Base-by-base conservation (phyloP, 2,329 filamentous ascomycete species). In the Beauveria varroae region DNA sequence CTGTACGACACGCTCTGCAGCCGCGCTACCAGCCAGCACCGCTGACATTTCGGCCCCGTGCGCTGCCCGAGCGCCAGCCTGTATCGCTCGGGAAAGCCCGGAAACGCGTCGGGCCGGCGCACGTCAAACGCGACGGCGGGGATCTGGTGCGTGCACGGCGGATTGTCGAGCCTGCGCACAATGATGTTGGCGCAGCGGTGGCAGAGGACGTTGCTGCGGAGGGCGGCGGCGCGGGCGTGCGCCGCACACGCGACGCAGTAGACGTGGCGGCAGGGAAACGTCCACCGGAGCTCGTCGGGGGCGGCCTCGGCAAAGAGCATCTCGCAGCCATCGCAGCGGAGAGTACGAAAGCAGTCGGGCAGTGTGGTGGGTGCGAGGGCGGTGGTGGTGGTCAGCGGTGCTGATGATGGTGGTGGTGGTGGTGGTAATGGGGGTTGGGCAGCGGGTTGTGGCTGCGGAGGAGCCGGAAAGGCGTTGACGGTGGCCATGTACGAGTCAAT, bases 271-370 rank as follows among this genome's bases (percentile, higher is more conserved):
- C 62, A 63, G 20, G 62, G 50, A 8, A 55, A 63, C 20, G 51
- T 57, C 57, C 47, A 60, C n/a, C 62, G 62, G 9, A 40, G 24
- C 37, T 58, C 55, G 44, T 49, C 49, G 34, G 30, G 12, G 28
- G 8, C 20, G 10, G 54, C 49, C 41, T 62, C 61, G 47, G 22
- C 37, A 14, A 62, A 62, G 55, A 62, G 55, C 24, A 57, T 62
- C 55, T 62, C 61, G 55, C 61, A 62, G 34, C 30, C 22, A 56
- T 62, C 61, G 61, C 61, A 62, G 47, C 61, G 61, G 9, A 30
- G 53, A 9, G 54, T 62, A 41, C 43, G 41, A 55, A 54, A 53
- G 55, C 61, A 62, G 55, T 57, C 55, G 2, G 61, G 61, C 12
- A 62, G 20, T 14, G 20, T 1, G 8, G 20, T 37, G 5, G 49